phyloP scores from a whole-genome alignment of 1,284 basidiomycete genomes.

The Wallemia ichthyophaga region DNA sequence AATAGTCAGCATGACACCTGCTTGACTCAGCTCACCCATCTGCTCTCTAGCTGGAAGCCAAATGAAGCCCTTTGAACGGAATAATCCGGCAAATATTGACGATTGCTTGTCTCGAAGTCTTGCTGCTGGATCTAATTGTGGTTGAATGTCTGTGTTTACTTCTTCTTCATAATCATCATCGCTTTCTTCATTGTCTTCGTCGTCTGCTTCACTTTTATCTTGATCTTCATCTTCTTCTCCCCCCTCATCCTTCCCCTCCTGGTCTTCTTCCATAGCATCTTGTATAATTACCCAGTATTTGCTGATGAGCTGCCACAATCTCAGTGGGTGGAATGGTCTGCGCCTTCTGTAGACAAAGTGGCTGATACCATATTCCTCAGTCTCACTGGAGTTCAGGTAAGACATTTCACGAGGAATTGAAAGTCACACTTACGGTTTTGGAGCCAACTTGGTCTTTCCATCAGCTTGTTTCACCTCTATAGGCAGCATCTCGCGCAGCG shows the following conservation, averaged over 20 bases:
- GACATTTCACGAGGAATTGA: not conserved
- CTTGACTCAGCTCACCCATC: not conserved
- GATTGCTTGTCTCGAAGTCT: slow-evolving; percentile 16
- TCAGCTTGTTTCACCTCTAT: not conserved
- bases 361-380: slow-evolving; percentile 14
- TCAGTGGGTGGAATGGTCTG: slow-evolving; percentile 19
- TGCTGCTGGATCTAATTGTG: slow-evolving; percentile 17
- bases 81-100: slow-evolving; percentile 15
- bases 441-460: slow-evolving; percentile 5
- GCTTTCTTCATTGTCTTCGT: slow-evolving; percentile 3
- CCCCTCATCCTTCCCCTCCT: no score
- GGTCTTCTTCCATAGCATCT: slow-evolving; percentile 7
- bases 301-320: slow-evolving; percentile 18
- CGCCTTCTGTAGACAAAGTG: slow-evolving; percentile 16
- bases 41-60: slow-evolving; percentile 15
- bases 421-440: slow-evolving; percentile 17
- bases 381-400: not conserved
- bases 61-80: slow-evolving; percentile 19
- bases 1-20: slow-evolving; percentile 16
- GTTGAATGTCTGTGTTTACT: slow-evolving; percentile 11
- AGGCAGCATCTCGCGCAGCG: slow-evolving; percentile 13
- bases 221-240: slow-evolving; percentile 7
- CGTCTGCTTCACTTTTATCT: slow-evolving; percentile 3
- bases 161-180: slow-evolving; percentile 7
- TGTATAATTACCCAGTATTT: slow-evolving; percentile 18